Conservation (phyloP, 2,329 filamentous ascomycete genomes). For the Trichothecium roseum region DNA sequence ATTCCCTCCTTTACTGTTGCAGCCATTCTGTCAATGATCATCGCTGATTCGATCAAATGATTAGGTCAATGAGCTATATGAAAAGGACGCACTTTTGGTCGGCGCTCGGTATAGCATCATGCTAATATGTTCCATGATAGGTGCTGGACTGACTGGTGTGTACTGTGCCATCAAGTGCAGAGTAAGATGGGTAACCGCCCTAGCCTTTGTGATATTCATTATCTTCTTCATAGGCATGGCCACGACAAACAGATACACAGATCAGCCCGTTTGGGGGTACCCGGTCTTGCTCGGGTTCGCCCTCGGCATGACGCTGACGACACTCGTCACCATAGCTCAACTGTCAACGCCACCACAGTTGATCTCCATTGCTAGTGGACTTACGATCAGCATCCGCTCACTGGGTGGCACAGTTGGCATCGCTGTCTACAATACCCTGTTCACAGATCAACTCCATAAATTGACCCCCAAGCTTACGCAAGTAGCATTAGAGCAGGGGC, state of each 20-base stretch:
- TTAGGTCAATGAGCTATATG: slow-evolving; percentile 18
- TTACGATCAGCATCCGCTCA: slow-evolving; percentile 24
- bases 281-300: slow-evolving; percentile 21
- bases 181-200: slow-evolving; percentile 11
- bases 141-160: slow-evolving; percentile 16
- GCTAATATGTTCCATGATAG: slow-evolving; percentile 17
- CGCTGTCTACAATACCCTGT: slow-evolving; percentile 21
- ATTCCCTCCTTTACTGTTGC: too few species aligned
- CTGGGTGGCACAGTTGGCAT: slow-evolving; percentile 26
- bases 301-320: slow-evolving; percentile 20
- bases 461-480: slow-evolving; percentile 19
- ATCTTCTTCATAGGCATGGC: slow-evolving; percentile 23
- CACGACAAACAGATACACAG: slow-evolving; percentile 12
- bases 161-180: slow-evolving; percentile 16
- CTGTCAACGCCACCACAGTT: slow-evolving; percentile 23
- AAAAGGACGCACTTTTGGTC: slow-evolving; percentile 20
- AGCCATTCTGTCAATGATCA: too few species aligned
- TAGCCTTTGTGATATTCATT: slow-evolving; percentile 13
- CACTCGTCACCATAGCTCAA: slow-evolving; percentile 24
- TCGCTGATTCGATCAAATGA: too few species aligned
- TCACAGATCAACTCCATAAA: slow-evolving; percentile 15
- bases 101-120: slow-evolving; percentile 21
- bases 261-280: slow-evolving; percentile 23
- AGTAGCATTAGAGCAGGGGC: slow-evolving; percentile 17
- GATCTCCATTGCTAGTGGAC: slow-evolving; percentile 23